Evolutionary conservation across 139 green algal genomes (phyloP), one percentile per base, ranked within the genome.

Genomic region (Haematococcus sp.): DNA sequence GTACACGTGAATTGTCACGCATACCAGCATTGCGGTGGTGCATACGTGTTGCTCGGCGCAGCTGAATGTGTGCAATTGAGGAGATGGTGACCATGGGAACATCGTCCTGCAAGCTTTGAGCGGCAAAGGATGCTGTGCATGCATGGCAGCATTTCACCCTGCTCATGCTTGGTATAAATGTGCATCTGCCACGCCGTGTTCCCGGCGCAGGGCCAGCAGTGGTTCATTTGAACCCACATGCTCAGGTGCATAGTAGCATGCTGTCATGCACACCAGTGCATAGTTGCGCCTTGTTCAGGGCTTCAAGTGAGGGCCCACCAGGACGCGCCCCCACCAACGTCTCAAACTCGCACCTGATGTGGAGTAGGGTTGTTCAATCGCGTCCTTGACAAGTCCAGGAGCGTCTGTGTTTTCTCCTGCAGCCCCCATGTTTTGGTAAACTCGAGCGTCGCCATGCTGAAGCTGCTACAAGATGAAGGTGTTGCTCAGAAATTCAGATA

Each of bases 361-460:
- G 80, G 84, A 9, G 72, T 77, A 0, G 77, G 52, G 28, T 46
- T 76, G 65, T 85, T 82, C 7, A 85, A 65, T 22, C 73, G 46
- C 9, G 69, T 82, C 49, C 67, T 32, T 11, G 80, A 77, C 30
- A 78, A 63, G 61, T 88, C 80, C 30, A 66, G 30, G 1, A 86
- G 58, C 15, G 73, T 75, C 56, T 78, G 43, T 17, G 76, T 80
- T 19, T 67, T 49, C 4, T 69, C 68, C 33, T 71, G 49, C n/a
- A 80, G 68, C 44, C 73, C 72, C 77, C 86, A 88, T n/a, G 17
- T 7, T 55, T 85, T 88, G 19, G 52, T 67, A 28, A 75, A 79
- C 31, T 88, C 73, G 16, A 88, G 60, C n/a, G 77, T 78, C 75
- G 79, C 76, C 40, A 49, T 55, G 35, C 20, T 40, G 60, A 11